Evolutionary conservation across 1,284 basidiomycete species (phyloP).

Genomic region (Melampsora allii-populina): DNA sequence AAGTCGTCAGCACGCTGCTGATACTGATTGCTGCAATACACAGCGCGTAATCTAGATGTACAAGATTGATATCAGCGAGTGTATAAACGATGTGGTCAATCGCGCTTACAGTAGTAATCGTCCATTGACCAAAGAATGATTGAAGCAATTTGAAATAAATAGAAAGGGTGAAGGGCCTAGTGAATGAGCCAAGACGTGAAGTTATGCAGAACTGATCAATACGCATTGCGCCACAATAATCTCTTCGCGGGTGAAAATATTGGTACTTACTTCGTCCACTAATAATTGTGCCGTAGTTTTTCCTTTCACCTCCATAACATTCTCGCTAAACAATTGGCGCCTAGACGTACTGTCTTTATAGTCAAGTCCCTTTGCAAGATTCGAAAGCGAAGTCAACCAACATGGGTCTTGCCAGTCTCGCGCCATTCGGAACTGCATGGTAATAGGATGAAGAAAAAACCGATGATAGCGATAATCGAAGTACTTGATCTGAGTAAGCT

Average conservation of each 20-base stretch:
- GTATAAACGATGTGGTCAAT: neutral
- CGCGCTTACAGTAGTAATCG: constrained; percentile 57
- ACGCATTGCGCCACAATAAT: constrained; percentile 2
- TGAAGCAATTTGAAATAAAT: constrained; percentile 96
- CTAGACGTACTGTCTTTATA: constrained; percentile 64
- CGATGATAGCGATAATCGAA: constrained; percentile 35
- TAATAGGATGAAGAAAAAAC: constrained; percentile 27
- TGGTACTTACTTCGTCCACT: constrained; percentile 74
- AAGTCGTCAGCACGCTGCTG: constrained; percentile 77
- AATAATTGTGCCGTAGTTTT: constrained; percentile 78
- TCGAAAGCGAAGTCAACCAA: constrained; percentile 63
- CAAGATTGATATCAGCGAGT: constrained; percentile 8
- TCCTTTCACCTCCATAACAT: constrained; percentile 85
- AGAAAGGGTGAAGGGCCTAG: constrained; percentile 89
- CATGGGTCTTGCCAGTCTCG: constrained; percentile 89
- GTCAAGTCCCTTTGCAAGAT: constrained; percentile 65
- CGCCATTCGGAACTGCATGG: constrained; percentile 16
- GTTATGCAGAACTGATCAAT: constrained; percentile 26
- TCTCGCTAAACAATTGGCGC: constrained; percentile 72
- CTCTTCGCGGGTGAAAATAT: constrained; percentile 45
- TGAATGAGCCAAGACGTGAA: constrained; percentile 19
- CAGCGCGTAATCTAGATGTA: constrained; percentile 73
- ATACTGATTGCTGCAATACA: constrained; percentile 92
- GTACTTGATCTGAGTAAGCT: constrained; percentile 21
- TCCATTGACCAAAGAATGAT: constrained; percentile 92